These are phyloP conservation scores for Nakaseomyces sp. DNA, from an alignment of 1,139 yeast genomes.

Conservation along the genomic window DNA sequence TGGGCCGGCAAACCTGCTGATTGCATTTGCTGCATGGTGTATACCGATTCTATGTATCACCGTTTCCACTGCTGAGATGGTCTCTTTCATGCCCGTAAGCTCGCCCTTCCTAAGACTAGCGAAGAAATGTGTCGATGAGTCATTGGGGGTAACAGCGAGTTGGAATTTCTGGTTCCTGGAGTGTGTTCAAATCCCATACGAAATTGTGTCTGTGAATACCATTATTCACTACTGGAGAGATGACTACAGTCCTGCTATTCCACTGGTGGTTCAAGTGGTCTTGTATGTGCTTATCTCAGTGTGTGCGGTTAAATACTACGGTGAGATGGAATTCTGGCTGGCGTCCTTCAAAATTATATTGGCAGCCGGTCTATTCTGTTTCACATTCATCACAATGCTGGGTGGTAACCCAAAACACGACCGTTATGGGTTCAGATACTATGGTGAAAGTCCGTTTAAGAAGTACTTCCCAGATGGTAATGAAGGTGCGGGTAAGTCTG, in stretches of 20 bases:
- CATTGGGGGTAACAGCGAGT: conserved; percentile 69
- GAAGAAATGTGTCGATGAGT: conserved; percentile 54
- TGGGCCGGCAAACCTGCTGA: conserved; percentile 68
- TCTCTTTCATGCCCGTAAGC: conserved; percentile 62
- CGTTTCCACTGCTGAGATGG: conserved; percentile 76
- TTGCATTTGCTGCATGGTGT: conserved; percentile 58
- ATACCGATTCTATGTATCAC: conserved; percentile 57
- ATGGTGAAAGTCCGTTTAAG: conserved; percentile 50
- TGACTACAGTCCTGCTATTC: conserved; percentile 62
- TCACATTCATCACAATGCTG: conserved; percentile 71
- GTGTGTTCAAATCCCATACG: conserved; percentile 71
- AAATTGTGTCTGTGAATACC: conserved; percentile 70
- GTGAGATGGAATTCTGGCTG: conserved; percentile 76
- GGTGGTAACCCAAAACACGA: conserved; percentile 72
- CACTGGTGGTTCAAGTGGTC: conserved; percentile 52
- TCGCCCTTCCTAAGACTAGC: conserved; percentile 55
- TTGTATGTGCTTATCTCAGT: conserved; percentile 56
- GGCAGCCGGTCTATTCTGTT: conserved; percentile 61
- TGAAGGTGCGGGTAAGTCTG: conserved; percentile 20
- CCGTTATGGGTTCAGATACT: conserved; percentile 58
- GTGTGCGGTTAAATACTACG: conserved; percentile 64
- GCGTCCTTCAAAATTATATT: conserved; percentile 64
- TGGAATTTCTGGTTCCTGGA: conserved; percentile 76
- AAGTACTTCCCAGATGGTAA: conserved; percentile 47
- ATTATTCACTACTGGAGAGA: conserved; percentile 73